Evolutionary conservation across 1,284 basidiomycete genomes (phyloP).

Genomic region (Ustilago trichophora): DNA sequence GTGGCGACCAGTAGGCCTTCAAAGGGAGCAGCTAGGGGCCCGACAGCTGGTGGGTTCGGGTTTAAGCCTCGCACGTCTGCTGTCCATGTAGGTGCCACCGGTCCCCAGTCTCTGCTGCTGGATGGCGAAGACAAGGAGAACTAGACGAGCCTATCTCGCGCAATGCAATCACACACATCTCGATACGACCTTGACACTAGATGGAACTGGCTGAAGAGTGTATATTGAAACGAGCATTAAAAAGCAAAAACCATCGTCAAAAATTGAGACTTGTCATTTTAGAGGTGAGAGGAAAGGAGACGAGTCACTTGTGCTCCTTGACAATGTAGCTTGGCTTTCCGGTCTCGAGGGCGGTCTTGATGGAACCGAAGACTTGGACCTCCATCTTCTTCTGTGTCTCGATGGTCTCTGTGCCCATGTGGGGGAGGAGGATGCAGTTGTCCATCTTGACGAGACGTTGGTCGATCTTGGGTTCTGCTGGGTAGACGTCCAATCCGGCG

Average conservation of each 20-base stretch:
- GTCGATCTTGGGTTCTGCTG: conserved; percentile 46
- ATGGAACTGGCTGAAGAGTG: not conserved
- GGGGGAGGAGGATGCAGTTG: conserved; percentile 39
- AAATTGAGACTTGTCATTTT: conserved; percentile 5
- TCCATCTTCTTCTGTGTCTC: conserved; percentile 55
- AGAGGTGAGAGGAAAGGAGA: too few species aligned
- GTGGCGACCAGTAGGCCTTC: conserved; percentile 2
- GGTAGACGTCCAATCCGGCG: conserved; percentile 88
- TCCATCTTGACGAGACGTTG: conserved; percentile 39
- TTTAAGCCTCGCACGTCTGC: conserved; percentile 34
- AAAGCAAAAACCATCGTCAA: too few species aligned
- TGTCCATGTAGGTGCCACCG: conserved; percentile 13
- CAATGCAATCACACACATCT: not conserved
- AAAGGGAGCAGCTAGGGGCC: not conserved
- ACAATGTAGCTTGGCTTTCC: conserved; percentile 45
- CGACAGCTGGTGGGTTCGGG: conserved; percentile 13
- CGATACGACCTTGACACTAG: too few species aligned
- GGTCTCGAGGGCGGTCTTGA: conserved; percentile 43
- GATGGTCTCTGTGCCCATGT: conserved; percentile 51
- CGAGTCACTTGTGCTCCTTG: conserved; percentile 51
- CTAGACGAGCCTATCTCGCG: not conserved
- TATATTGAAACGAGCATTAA: conserved; percentile 3
- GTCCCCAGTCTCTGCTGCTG: not conserved
- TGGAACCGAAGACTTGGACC: conserved; percentile 41
- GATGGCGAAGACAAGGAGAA: conserved; percentile 31